Base-by-base conservation (phyloP, 805 yeast genomes). In the Myxozyma neglecta region DNA sequence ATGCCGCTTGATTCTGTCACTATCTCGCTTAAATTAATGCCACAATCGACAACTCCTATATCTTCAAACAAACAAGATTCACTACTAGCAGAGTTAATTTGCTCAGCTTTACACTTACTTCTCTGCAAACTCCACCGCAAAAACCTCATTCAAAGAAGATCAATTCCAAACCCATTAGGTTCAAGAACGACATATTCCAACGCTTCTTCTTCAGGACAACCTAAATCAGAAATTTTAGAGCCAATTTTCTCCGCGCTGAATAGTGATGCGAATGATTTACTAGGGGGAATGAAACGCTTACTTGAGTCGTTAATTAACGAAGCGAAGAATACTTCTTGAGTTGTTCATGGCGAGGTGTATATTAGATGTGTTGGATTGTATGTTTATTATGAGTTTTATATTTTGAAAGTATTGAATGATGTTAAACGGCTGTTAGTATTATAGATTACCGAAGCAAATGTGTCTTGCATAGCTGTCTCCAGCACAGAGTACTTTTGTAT, bases 41-140 rank as follows among this genome's bases (percentile, higher is more conserved):
- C 29, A 24, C 29, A 24, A 24, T 24, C 29, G 5, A 24, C 29
- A 3, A 24, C 29, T 24, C 29, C 29, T 24, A 24, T 24, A 24
- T 24, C 40, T 13, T 46, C 39, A 56, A 50, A 50, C 5, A 24
- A n/a, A 39, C 50, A 40, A 3, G 61, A 60, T n/a, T 16, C 20
- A 6, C 16, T 35, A 18, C 35, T 57, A 57, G 90, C 92, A 5
- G 83, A 84, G 57, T 76, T 82, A 35, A 79, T 87, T 16, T 76
- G 81, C 48, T 74, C 73, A 13, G 81, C 82, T 53, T 73, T 88
- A 29, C 84, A 86, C 65, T 72, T 88, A 35, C 80, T 87, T 79
- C 77, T 88, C 16, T 84, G 87, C 65, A 79, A 85, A 59, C 81
- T 83, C 59, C 88, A 82, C 72, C 60, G 79, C 74, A 58, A 79